Percentiles rank a stretch among this genome's conserved stretches.
phyloP scores from a whole-genome alignment of 2,329 filamentous ascomycete species.

The Calonectria crousiana region DNA sequence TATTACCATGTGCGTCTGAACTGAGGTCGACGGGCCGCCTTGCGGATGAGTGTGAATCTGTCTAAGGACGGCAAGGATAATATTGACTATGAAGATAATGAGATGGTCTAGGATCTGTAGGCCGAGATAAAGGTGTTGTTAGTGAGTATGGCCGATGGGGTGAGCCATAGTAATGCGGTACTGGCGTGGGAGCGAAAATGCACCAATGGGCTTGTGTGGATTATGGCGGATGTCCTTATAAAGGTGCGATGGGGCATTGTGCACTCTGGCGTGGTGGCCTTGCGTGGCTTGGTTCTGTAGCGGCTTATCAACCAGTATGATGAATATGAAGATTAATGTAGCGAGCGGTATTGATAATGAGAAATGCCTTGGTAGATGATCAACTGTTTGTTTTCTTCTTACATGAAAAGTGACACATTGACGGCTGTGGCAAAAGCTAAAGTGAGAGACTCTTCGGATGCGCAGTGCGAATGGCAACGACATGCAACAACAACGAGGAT shows the following conservation, averaged over 20 bases:
- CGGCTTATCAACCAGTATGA: conserved; percentile 46
- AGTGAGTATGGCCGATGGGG: conserved; percentile 51
- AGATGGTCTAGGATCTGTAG: conserved; percentile 63
- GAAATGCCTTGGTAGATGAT: background rate
- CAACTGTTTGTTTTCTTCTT: background rate
- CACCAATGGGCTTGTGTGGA: conserved; percentile 65
- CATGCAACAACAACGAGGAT: no score
- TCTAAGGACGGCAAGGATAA: conserved; percentile 16
- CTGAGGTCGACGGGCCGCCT: background rate
- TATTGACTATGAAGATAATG: conserved; percentile 54
- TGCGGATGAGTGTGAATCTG: background rate
- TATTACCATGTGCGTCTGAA: conserved; percentile 60
- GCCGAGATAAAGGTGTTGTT: conserved; percentile 61
- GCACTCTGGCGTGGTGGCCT: conserved; percentile 70
- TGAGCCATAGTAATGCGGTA: conserved; percentile 35
- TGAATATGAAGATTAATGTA: conserved; percentile 23
- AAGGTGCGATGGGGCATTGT: conserved; percentile 73
- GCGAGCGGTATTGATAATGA: background rate
- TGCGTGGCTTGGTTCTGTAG: conserved; percentile 52
- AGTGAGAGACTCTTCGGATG: no score
- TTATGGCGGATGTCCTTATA: conserved; percentile 66
- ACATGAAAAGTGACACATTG: no score
- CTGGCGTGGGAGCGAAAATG: conserved; percentile 59
- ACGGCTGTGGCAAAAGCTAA: no score
- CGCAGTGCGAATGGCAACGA: no score